Percentiles rank a stretch among this genome's conserved stretches.
These are phyloP conservation scores for Candida sonorensis DNA, from an alignment of 805 yeast species.

Conservation along the genomic window DNA sequence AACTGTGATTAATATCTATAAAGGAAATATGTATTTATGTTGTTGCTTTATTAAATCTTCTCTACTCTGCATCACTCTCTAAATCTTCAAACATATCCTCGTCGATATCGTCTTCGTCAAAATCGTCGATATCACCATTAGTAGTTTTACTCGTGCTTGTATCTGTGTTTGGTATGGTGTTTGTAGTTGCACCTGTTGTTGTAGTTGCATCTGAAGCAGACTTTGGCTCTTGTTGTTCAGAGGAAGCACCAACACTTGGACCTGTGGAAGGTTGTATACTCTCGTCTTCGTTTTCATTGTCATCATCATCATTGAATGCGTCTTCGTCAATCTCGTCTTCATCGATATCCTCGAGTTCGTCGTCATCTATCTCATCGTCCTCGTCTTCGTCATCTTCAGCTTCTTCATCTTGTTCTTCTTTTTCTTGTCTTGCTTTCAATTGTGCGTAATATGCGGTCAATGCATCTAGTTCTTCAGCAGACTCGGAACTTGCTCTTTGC, in stretches of 20 bases:
- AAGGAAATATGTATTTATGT: no score
- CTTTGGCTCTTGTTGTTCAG: no score
- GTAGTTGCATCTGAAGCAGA: background rate
- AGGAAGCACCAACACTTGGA: no score
- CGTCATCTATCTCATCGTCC: constrained; percentile 33
- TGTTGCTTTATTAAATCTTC: no score
- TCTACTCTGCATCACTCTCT: constrained; percentile 14
- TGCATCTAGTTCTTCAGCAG: constrained; percentile 66
- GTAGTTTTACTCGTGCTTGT: background rate
- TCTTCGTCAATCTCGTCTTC: constrained; percentile 26
- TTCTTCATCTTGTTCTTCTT: constrained; percentile 54
- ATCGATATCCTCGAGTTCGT: no score
- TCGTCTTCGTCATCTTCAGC: constrained; percentile 41
- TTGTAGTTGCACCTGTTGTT: background rate
- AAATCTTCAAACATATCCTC: constrained; percentile 26
- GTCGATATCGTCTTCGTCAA: constrained; percentile 25
- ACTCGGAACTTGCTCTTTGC: constrained; percentile 31
- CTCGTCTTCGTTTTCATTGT: constrained; percentile 7
- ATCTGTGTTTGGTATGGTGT: background rate
- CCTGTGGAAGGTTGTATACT: no score
- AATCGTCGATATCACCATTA: constrained; percentile 19
- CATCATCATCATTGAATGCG: constrained; percentile 18
- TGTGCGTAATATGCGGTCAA: constrained; percentile 70
- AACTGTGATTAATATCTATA: no score
- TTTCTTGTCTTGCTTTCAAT: constrained; percentile 61